Conservation (phyloP, 2,329 filamentous ascomycete genomes). For the Diaporthe nobilis region DNA sequence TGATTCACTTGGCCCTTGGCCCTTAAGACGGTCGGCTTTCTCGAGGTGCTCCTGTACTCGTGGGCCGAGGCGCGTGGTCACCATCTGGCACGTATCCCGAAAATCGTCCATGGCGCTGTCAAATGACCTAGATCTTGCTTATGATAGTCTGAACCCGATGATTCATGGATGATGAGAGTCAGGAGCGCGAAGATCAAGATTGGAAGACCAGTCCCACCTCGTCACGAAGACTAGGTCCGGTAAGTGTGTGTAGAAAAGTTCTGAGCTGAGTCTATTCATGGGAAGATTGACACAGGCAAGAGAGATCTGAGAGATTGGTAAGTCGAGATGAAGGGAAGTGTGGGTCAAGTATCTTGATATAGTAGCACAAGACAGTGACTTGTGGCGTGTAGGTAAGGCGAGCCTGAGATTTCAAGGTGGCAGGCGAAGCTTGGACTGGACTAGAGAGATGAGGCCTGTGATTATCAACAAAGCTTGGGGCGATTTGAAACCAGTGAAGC, state of each 20-base stretch:
- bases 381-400: background rate
- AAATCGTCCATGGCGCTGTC: background rate
- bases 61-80: slow-evolving; percentile 49
- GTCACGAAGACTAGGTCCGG: too few relatives aligned
- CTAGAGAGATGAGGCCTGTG: background rate
- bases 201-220: too few relatives aligned
- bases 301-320: background rate
- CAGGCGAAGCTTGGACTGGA: background rate
- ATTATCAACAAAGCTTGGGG: background rate
- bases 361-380: background rate
- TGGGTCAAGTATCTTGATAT: background rate
- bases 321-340: background rate
- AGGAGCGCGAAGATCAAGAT: too few relatives aligned
- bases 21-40: slow-evolving; percentile 39
- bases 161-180: too few relatives aligned
- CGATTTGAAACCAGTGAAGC: background rate
- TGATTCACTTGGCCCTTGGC: slow-evolving; percentile 62
- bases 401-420: background rate
- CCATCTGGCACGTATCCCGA: background rate
- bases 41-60: slow-evolving; percentile 78
- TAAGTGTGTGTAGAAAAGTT: too few relatives aligned
- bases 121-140: background rate
- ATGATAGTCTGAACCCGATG: background rate
- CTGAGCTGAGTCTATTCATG: too few relatives aligned
- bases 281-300: background rate